These are phyloP conservation scores for Papiliotrema fonsecae DNA, from an alignment of 1,284 basidiomycete species.

Conservation along the genomic window DNA sequence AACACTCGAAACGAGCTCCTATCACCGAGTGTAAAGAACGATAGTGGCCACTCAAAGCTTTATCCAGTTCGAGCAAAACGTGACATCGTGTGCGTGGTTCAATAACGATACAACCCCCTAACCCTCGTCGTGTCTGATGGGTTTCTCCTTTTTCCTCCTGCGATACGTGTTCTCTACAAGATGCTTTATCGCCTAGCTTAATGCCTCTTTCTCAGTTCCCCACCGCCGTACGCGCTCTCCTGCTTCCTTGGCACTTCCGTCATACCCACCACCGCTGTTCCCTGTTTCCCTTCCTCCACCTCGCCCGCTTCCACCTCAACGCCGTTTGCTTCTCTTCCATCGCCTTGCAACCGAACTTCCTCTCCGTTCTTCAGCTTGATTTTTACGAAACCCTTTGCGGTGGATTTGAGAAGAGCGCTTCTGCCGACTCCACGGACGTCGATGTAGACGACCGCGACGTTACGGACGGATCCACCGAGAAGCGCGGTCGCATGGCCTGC, in stretches of 20 bases:
- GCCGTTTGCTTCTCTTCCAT: constrained; percentile 9
- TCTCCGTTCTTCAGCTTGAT: constrained; percentile 38
- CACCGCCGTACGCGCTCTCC: neutral
- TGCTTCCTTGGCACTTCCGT: constrained; percentile 8
- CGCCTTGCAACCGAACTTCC: constrained; percentile 33
- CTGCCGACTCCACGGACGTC: constrained; percentile 68
- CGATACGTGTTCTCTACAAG: too few relatives aligned
- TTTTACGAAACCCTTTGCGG: constrained; percentile 45
- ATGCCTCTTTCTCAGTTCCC: neutral
- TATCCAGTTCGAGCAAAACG: too few relatives aligned
- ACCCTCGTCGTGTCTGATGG: too few relatives aligned
- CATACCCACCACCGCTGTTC: constrained; percentile 17
- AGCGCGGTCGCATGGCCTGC: constrained; percentile 59
- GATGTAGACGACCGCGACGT: constrained; percentile 70
- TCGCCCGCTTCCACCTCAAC: constrained; percentile 13
- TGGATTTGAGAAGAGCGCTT: constrained; percentile 59
- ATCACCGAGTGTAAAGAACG: too few relatives aligned
- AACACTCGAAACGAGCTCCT: too few relatives aligned
- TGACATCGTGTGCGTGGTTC: too few relatives aligned
- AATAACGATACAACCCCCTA: too few relatives aligned
- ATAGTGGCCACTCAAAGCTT: too few relatives aligned
- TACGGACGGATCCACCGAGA: constrained; percentile 59
- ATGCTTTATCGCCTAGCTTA: too few relatives aligned
- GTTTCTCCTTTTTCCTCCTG: too few relatives aligned
- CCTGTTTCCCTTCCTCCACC: constrained; percentile 9